phyloP scores from a whole-genome alignment of 202 grass and related monocot species.

The Schoenoplectus triqueter region DNA sequence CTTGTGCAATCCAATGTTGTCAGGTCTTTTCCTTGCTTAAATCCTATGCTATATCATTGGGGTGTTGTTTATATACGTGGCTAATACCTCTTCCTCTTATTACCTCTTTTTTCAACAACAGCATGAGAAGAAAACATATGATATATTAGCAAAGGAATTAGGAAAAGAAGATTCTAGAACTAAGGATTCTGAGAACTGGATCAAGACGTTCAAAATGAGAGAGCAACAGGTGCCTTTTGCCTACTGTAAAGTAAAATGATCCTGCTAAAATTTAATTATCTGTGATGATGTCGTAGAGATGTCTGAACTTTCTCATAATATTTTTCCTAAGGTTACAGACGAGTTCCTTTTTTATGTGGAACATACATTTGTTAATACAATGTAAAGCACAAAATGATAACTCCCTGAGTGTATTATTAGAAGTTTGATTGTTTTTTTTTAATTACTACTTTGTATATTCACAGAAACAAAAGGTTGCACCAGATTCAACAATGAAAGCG shows the following conservation, averaged over 20 bases:
- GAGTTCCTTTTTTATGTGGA: constrained; percentile 13
- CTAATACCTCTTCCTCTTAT: neutral
- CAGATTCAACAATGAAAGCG: constrained; percentile 53
- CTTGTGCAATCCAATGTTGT: neutral
- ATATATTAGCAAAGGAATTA: constrained; percentile 87
- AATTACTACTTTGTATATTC: constrained; percentile 31
- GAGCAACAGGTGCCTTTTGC: constrained; percentile 70
- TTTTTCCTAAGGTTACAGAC: neutral
- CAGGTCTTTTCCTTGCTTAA: neutral
- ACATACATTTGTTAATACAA: neutral
- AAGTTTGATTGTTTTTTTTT: neutral
- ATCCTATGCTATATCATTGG: neutral
- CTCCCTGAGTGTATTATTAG: neutral
- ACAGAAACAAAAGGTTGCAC: constrained; percentile 84
- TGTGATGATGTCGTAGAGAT: neutral
- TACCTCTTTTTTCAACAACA: constrained; percentile 44
- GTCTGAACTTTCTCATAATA: no score
- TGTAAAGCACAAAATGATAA: neutral
- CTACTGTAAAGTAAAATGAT: neutral
- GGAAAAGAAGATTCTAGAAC: constrained; percentile 84
- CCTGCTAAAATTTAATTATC: neutral
- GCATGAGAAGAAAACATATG: constrained; percentile 93
- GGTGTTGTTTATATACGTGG: neutral
- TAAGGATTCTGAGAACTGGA: constrained; percentile 93
- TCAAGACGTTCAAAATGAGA: constrained; percentile 75